Evolutionary conservation across 148 eudicot species (phyloP), one percentile per base, ranked within the genome.

Genomic region (Rhododendron ferrugineum): DNA sequence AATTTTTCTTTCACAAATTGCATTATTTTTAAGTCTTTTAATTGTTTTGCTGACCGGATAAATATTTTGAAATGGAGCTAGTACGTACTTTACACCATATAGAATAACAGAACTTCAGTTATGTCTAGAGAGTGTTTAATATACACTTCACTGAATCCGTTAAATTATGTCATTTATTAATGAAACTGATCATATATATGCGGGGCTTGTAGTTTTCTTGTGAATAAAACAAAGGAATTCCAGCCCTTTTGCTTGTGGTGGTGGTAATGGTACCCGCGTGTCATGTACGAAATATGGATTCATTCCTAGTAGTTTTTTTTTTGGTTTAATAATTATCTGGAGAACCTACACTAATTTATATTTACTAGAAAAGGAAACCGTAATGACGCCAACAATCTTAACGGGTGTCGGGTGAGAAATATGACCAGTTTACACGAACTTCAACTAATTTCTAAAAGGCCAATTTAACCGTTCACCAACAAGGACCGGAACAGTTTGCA

Each of bases 141-240:
- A 23, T 9, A 52, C 23, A 34, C 34, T 83, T 73, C 46, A 18
- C 15, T 32, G 37, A 22, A 11, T 26, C 46, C 56, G 79, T 73
- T 47, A 79, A 49, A 79, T 47, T 47, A 0, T 78, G 5, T n/a
- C 54, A 23, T 14, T 42, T 42, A 42, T 78, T 22, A 76, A 23
- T 9, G 23, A 46, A 75, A 75, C 46, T 10, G 79, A 75, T 9
- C 9, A 15, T 28, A 52, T 60, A 60, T 60, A 54, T 70, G 8
- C 16, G 26, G 7, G 15, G 26, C 5, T 6, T 47, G 23, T 84
- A 50, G 84, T 84, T 85, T 85, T 80, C 87, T 85, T 85, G 87
- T 70, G 84, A 81, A 36, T 49, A 28, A 80, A 81, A 81, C 87
- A 72, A 85, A 22, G 32, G 79, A 78, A 85, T 42, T 58, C n/a